phyloP scores from a whole-genome alignment of 257 asterid species.

The Primulina huaijiensis region DNA sequence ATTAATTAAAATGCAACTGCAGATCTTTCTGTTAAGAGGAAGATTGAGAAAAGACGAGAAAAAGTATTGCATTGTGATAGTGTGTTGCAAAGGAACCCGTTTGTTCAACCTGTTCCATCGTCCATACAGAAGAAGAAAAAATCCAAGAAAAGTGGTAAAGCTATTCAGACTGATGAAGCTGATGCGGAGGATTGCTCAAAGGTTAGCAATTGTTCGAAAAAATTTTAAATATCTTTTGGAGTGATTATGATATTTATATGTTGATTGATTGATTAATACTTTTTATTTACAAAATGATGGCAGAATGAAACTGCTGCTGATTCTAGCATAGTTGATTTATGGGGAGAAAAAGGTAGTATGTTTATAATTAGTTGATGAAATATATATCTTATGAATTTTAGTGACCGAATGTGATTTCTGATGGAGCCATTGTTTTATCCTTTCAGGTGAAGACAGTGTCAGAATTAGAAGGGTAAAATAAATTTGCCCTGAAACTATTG shows the following conservation, averaged over 20 bases:
- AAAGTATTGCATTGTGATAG: constrained; percentile 73
- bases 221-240: background rate
- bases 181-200: constrained; percentile 29
- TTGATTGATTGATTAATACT: constrained; percentile 2
- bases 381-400: constrained; percentile 10
- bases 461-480: constrained; percentile 55
- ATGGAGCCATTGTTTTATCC: constrained; percentile 17
- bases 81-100: constrained; percentile 72
- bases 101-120: constrained; percentile 68
- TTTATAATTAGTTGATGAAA: background rate
- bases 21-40: constrained; percentile 81
- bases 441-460: constrained; percentile 49
- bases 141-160: constrained; percentile 48
- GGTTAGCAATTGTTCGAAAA: constrained; percentile 35
- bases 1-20: constrained; percentile 15
- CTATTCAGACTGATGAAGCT: constrained; percentile 30
- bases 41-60: constrained; percentile 81
- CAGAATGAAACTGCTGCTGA: constrained; percentile 46
- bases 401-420: constrained; percentile 25
- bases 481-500: background rate
- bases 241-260: constrained; percentile 20
- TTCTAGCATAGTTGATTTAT: constrained; percentile 56
- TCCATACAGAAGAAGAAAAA: constrained; percentile 65
- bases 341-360: constrained; percentile 57
- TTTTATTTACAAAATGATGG: constrained; percentile 7